Percentiles rank a stretch among this genome's conserved stretches.
These are phyloP conservation scores for Mucor piriformis DNA, from an alignment of 371 early-diverging fungal genomes.

Conservation along the genomic window DNA sequence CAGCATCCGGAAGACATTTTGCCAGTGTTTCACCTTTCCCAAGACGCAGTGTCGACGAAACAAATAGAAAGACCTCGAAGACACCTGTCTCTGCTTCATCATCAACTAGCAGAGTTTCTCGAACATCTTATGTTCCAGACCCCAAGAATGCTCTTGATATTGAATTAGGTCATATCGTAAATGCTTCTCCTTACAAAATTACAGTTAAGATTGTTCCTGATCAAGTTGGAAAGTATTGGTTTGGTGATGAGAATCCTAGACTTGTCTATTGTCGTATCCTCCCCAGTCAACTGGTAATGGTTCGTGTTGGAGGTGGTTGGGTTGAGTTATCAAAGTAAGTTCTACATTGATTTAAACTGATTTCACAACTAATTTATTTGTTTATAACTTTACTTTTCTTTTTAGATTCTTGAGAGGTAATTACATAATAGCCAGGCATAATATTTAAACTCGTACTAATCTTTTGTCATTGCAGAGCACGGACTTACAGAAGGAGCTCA, in stretches of 20 bases:
- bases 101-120: neutral
- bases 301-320: slow-evolving; percentile 85
- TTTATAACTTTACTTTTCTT: neutral
- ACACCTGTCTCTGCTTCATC: slow-evolving; percentile 10
- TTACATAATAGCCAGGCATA: no score
- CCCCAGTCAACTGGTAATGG: slow-evolving; percentile 72
- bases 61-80: neutral
- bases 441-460: neutral
- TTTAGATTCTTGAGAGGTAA: slow-evolving; percentile 26
- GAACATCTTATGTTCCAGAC: slow-evolving; percentile 25
- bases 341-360: neutral
- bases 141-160: slow-evolving; percentile 34
- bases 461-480: slow-evolving; percentile 22
- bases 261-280: slow-evolving; percentile 60
- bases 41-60: neutral
- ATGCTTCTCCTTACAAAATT: slow-evolving; percentile 36
- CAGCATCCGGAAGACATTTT: slow-evolving; percentile 3
- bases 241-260: slow-evolving; percentile 66
- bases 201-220: slow-evolving; percentile 39
- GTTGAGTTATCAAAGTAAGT: slow-evolving; percentile 62
- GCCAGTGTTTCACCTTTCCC: slow-evolving; percentile 4
- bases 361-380: neutral
- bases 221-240: slow-evolving; percentile 68
- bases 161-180: slow-evolving; percentile 57
- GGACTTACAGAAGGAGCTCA: slow-evolving; percentile 27